Evolutionary conservation across 768 basidiomycete genomes (phyloP), one percentile per base, ranked within the genome.

Genomic region (Lentinula boryana): DNA sequence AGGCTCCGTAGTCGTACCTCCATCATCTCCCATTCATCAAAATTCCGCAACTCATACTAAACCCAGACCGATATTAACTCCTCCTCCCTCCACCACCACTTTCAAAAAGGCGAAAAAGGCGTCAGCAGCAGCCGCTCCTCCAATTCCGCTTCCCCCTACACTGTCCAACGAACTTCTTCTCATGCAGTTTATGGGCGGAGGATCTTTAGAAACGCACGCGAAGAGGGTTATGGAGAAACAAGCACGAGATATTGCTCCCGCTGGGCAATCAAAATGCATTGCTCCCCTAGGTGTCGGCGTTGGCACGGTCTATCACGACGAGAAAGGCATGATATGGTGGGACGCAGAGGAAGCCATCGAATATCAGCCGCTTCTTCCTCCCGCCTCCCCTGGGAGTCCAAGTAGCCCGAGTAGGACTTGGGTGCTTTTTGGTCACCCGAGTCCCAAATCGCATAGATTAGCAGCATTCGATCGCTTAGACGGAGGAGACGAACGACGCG

Each of bases 141-240:
- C 58, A 3, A 36, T 60, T 4, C 58, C 58, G 6, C 58, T 50
- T 2, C 58, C 58, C 2, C 58, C 58, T 23, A 7, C 58, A 21
- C 38, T 60, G 4, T 13, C 58, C 18, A 49, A 46, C 27, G 58
- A 60, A 3, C 48, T 60, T n/a, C 58, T 60, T 8, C 36, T 60
- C 7, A 60, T 60, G 58, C 58, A 60, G 27, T 60, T 60, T 21
- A 41, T 60, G n/a, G 58, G 48, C 31, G 58, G 58, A 5, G 58
- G 58, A 31, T 60, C 58, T 6, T 49, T 60, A 18, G 49, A 52
- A 32, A 49, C 58, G 15, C 58, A 60, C 27, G 58, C 58, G 2
- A 50, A 60, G 27, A 36, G 58, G 31, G 50, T 60, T 12, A 60
- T 60, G 58, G 49, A 60, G 38, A 51, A 52, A 27, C 58, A 60